Conservation (phyloP, 2,329 filamentous ascomycete species). For the Sordariomycetes sp. region DNA sequence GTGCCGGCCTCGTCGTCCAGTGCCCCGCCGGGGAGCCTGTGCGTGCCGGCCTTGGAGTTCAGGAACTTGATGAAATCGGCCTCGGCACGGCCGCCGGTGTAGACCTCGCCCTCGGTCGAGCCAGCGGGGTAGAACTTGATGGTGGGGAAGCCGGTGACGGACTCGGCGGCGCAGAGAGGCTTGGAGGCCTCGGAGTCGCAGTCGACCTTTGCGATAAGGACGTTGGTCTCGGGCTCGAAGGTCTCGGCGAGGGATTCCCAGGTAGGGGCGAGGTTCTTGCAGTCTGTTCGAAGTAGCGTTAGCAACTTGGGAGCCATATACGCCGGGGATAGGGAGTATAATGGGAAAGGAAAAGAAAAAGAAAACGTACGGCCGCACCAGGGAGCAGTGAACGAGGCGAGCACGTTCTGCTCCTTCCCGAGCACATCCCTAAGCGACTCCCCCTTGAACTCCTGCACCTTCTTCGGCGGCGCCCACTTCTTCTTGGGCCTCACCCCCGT, state of each 20-base stretch:
- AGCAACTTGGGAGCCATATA: no score
- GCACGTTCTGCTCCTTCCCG: constrained; percentile 75
- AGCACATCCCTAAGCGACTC: constrained; percentile 62
- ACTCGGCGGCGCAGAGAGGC: constrained; percentile 59
- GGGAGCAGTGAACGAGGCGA: constrained; percentile 94
- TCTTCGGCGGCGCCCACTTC: constrained; percentile 59
- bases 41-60: constrained; percentile 80
- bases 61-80: constrained; percentile 65
- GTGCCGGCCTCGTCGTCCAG: constrained; percentile 72
- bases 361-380: constrained; percentile 87
- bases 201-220: constrained; percentile 90
- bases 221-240: constrained; percentile 63
- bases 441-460: constrained; percentile 71
- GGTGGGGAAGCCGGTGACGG: constrained; percentile 79
- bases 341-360: neutral
- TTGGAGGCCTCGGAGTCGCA: constrained; percentile 82
- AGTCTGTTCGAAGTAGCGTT: constrained; percentile 47
- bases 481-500: constrained; percentile 70
- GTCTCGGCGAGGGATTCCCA: constrained; percentile 82
- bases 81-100: constrained; percentile 67
- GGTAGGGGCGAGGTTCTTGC: constrained; percentile 81
- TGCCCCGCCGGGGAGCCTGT: constrained; percentile 69
- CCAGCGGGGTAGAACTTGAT: constrained; percentile 96
- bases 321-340: no score
- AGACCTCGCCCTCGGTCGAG: constrained; percentile 56